Conservation (phyloP, 495 filamentous ascomycete species). For the Alectoria sarmentosa region DNA sequence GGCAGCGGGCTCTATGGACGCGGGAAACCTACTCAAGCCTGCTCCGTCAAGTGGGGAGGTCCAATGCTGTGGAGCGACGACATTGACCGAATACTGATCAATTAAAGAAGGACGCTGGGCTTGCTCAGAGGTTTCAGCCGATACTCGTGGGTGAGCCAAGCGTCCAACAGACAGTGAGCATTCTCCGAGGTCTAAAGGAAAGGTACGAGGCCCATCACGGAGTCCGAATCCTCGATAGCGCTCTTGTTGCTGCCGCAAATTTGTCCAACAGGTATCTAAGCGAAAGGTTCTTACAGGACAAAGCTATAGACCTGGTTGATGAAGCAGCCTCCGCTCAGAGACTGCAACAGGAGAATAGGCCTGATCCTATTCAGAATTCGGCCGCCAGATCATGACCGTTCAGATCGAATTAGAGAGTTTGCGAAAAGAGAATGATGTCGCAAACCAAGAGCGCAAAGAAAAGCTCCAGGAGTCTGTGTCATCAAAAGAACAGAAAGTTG, state of each 20-base stretch:
- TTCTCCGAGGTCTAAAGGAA: constrained; percentile 93
- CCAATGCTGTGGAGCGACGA: constrained; percentile 97
- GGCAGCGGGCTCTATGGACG: constrained; percentile 96
- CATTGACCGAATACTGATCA: constrained; percentile 94
- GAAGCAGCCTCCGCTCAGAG: constrained; percentile 90
- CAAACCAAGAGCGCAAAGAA: constrained; percentile 80
- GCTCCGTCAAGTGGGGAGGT: constrained; percentile 95
- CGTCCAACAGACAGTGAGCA: constrained; percentile 87
- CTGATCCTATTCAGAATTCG: constrained; percentile 81
- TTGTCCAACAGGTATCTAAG: constrained; percentile 91
- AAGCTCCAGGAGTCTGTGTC: constrained; percentile 71
- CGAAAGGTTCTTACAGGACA: constrained; percentile 83
- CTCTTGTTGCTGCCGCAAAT: constrained; percentile 83
- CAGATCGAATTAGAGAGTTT: constrained; percentile 96
- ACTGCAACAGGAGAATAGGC: constrained; percentile 93
- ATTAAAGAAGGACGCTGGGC: constrained; percentile 96
- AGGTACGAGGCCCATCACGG: constrained; percentile 97
- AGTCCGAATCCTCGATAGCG: constrained; percentile 89
- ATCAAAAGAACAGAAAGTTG: constrained; percentile 61
- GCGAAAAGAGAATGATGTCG: constrained; percentile 86
- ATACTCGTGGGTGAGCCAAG: constrained; percentile 90
- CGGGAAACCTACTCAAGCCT: constrained; percentile 92
- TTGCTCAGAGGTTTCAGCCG: constrained; percentile 97
- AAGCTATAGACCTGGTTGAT: constrained; percentile 92
- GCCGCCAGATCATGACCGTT: constrained; percentile 91